Conservation (phyloP, 2,329 filamentous ascomycete genomes). For the Rachicladosporium sp. region DNA sequence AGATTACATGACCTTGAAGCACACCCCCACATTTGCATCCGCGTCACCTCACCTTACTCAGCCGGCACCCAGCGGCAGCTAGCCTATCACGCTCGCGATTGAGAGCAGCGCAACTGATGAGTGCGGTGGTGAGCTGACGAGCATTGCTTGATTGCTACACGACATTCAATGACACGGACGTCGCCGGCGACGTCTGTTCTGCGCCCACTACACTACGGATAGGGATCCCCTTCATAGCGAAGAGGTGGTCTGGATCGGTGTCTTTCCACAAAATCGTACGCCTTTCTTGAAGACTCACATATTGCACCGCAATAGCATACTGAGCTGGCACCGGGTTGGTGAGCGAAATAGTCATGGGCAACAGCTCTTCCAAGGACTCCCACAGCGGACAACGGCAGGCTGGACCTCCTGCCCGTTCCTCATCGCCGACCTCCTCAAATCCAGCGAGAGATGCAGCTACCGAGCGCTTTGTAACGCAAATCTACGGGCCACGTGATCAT, state of each 20-base stretch:
- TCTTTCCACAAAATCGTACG: no score
- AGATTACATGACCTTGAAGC: background rate
- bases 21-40: background rate
- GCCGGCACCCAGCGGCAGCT: background rate
- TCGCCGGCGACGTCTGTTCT: no score
- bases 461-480: constrained; percentile 19
- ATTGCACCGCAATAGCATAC: no score
- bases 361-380: constrained; percentile 36
- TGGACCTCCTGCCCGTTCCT: constrained; percentile 9
- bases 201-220: no score
- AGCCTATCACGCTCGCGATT: background rate
- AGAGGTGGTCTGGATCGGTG: no score
- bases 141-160: no score
- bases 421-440: constrained; percentile 14
- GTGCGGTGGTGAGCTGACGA: no score
- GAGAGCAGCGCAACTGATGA: no score
- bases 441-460: constrained; percentile 8
- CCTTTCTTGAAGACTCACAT: no score
- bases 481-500: constrained; percentile 33
- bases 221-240: no score
- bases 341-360: constrained; percentile 27
- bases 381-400: constrained; percentile 15
- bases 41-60: constrained; percentile 1
- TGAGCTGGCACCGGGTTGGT: no score
- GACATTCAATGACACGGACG: no score